phyloP scores from a whole-genome alignment of 225 moss, liverwort and hornwort species.

The Polytrichum formosum region DNA sequence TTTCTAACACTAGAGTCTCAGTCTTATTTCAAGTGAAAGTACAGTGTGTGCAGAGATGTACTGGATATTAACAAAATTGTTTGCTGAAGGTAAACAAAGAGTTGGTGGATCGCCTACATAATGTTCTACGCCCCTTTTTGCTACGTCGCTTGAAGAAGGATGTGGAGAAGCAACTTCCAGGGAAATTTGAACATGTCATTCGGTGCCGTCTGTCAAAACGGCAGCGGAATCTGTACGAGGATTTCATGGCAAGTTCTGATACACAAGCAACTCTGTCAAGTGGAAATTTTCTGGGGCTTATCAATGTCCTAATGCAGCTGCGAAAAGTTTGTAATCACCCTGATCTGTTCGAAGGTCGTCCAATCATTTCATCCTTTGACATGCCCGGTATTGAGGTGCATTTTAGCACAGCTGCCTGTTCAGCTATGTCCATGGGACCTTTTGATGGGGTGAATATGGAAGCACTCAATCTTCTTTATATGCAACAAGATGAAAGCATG shows the following conservation, averaged over 20 bases:
- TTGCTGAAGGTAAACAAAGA: slow-evolving; percentile 78
- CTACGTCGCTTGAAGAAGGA: slow-evolving; percentile 94
- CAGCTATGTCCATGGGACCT: slow-evolving; percentile 42
- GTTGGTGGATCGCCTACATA: slow-evolving; percentile 94
- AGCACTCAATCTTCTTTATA: slow-evolving; percentile 51
- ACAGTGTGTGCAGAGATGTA: neutral
- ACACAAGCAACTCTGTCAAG: slow-evolving; percentile 95
- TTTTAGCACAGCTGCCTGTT: slow-evolving; percentile 73
- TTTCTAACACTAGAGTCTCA: too few species aligned
- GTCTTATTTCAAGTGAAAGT: too few species aligned
- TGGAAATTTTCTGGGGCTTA: slow-evolving; percentile 94
- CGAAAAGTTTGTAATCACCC: slow-evolving; percentile 99
- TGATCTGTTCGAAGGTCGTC: slow-evolving; percentile 95
- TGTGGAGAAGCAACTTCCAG: slow-evolving; percentile 98
- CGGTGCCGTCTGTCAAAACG: slow-evolving; percentile 92
- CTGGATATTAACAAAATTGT: neutral
- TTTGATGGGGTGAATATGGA: slow-evolving; percentile 42
- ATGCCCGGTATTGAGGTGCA: slow-evolving; percentile 79
- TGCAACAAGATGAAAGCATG: slow-evolving; percentile 55
- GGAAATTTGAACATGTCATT: slow-evolving; percentile 95
- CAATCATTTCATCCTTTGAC: slow-evolving; percentile 96
- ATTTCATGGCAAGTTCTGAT: slow-evolving; percentile 99
- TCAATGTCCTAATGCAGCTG: slow-evolving; percentile 98
- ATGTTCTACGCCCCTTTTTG: slow-evolving; percentile 92
- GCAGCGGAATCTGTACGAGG: slow-evolving; percentile 95